phyloP scores from a whole-genome alignment of 2,329 filamentous ascomycete genomes.

The Phialophora chinensis region DNA sequence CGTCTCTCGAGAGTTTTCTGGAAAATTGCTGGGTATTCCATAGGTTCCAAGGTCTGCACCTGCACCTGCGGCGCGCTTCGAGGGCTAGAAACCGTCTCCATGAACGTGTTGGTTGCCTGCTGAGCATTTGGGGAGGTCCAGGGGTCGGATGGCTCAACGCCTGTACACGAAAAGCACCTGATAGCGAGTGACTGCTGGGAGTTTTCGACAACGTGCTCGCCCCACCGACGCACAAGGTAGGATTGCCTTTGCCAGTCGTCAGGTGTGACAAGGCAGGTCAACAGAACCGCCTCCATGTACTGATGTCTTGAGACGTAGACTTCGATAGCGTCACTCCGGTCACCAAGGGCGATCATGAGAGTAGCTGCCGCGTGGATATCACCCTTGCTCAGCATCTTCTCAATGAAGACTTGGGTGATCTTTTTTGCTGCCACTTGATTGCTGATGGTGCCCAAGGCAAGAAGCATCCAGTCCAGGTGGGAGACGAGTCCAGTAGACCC shows the following conservation, averaged over 20 bases:
- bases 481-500: conserved; percentile 82
- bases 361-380: conserved; percentile 92
- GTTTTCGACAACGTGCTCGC: conserved; percentile 85
- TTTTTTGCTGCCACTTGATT: conserved; percentile 81
- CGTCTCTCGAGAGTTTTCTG: conserved; percentile 36
- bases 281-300: conserved; percentile 89
- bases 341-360: conserved; percentile 89
- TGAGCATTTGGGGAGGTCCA: conserved; percentile 86
- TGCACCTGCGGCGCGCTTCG: conserved; percentile 41
- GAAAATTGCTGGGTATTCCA: conserved; percentile 34
- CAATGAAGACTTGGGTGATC: conserved; percentile 86
- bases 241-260: conserved; percentile 89
- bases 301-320: conserved; percentile 90
- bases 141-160: conserved; percentile 79
- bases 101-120: conserved; percentile 46
- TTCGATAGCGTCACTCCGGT: conserved; percentile 92
- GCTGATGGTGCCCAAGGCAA: conserved; percentile 88
- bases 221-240: conserved; percentile 90
- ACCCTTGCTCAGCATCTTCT: conserved; percentile 84
- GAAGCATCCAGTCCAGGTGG: conserved; percentile 93
- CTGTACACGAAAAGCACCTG: conserved; percentile 89
- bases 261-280: conserved; percentile 83
- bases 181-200: conserved; percentile 90
- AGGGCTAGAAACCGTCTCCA: conserved; percentile 21
- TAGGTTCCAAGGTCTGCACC: conserved; percentile 56